Base-by-base conservation (phyloP, 495 filamentous ascomycete species). In the Beverwykella pulmonaria region DNA sequence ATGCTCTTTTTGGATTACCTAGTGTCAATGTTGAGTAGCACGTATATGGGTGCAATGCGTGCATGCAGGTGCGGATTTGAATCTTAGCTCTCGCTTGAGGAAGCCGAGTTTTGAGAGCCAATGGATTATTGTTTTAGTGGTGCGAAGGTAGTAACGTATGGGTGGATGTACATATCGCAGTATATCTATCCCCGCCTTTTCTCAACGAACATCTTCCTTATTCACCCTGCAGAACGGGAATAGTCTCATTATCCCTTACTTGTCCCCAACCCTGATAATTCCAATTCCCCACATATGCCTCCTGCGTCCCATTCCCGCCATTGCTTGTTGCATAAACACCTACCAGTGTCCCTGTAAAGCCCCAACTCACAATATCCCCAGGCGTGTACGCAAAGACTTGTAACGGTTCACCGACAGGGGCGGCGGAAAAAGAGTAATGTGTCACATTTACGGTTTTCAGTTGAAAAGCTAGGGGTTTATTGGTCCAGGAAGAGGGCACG, bases 301-400 rank as follows among this genome's bases (percentile, higher is more conserved):
- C 72, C 29, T 76, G 76, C 0, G 62, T 79, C 22, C 77, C 77
- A 20, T 75, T 67, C 9, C 78, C 74, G 0, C 82, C 82, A 63
- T 84, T 84, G 39, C 73, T 81, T n/a, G 83, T 85, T 57, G 78
- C 77, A 61, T 83, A 85, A 12, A 80, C 73, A 0, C 83, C 82
- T 1, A 83, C 63, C 23, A 85, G 66, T 69, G 76, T 71, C 75
- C 81, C 81, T 15, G 81, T 80, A 70, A 82, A 83, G 0, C 80
- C 82, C 75, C 78, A 82, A 66, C 80, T 82, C 6, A 84, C 75
- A 30, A 74, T 67, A 0, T 72, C 74, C 53, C 80, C 82, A 2
- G 72, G 74, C 2, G 73, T 76, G 30, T 75, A 72, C 20, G 77
- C 67, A n/a, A 83, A 57, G 7, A 71, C 73, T 63, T 60, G 52